Percentiles rank a stretch among this genome's conserved stretches.
phyloP scores from a whole-genome alignment of 2,329 filamentous ascomycete genomes.

The Arachnopeziza araneosa region DNA sequence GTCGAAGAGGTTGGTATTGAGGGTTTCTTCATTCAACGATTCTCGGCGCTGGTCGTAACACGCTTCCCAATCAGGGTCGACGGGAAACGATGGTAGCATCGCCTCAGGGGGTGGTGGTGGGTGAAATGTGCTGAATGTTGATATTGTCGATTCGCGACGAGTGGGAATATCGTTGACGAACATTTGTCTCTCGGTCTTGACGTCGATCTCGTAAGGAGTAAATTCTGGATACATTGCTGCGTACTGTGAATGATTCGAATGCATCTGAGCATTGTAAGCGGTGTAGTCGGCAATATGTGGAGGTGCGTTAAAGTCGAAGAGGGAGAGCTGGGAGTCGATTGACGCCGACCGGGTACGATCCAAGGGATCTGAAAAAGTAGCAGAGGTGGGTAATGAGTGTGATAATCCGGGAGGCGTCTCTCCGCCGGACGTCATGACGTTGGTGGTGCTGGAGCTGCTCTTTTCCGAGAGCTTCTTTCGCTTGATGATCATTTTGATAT shows the following conservation, averaged over 20 bases:
- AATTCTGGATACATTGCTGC: conserved; percentile 47
- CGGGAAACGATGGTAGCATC: conserved; percentile 55
- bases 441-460: conserved; percentile 47
- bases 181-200: conserved; percentile 92
- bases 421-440: conserved; percentile 39
- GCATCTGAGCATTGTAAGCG: conserved; percentile 59
- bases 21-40: conserved; percentile 53
- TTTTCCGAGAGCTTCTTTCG: conserved; percentile 92
- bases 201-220: conserved; percentile 85
- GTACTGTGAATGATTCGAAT: conserved; percentile 42
- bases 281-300: conserved; percentile 46
- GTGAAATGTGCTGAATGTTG: conserved; percentile 88
- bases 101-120: conserved; percentile 67
- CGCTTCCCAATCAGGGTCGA: conserved; percentile 68
- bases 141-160: conserved; percentile 78
- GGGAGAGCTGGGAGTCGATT: conserved; percentile 71
- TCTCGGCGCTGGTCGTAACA: conserved; percentile 63
- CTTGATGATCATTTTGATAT: conserved; percentile 97
- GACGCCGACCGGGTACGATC: conserved; percentile 70
- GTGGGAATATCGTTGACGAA: conserved; percentile 88
- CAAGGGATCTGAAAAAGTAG: conserved; percentile 70
- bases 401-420: conserved; percentile 72
- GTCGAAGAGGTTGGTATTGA: conserved; percentile 78
- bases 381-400: conserved; percentile 75
- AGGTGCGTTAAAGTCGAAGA: conserved; percentile 67